These are phyloP conservation scores for Castanospermum australe DNA, from an alignment of 306 rosid genomes.

Conservation along the genomic window DNA sequence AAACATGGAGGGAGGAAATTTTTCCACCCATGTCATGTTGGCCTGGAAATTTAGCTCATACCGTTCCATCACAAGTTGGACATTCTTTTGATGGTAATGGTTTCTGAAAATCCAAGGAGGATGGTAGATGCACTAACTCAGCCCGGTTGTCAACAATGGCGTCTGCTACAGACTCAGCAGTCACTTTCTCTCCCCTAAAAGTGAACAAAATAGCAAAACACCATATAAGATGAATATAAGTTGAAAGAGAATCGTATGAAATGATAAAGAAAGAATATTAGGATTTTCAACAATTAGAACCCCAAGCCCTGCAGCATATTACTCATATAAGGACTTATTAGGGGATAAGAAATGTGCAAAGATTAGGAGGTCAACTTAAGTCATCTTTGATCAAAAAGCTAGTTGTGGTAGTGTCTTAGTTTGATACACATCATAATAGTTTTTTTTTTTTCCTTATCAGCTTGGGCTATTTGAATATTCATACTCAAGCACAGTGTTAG, in stretches of 20 bases:
- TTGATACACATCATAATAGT: no score
- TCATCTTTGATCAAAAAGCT: no score
- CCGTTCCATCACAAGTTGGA: conserved; percentile 94
- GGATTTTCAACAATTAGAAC: no score
- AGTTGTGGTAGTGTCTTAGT: no score
- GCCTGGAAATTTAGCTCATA: conserved; percentile 39
- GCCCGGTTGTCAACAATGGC: conserved; percentile 84
- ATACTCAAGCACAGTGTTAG: no score
- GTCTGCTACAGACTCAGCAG: conserved; percentile 82
- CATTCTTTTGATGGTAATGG: conserved; percentile 92
- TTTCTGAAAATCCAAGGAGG: conserved; percentile 57
- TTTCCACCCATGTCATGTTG: background rate
- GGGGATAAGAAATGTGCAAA: no score
- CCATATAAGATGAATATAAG: conserved; percentile 13
- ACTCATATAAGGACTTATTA: no score
- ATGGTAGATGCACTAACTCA: conserved; percentile 88
- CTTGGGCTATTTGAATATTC: no score
- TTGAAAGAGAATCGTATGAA: background rate
- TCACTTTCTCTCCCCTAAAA: conserved; percentile 88
- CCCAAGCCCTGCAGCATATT: no score
- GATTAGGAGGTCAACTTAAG: no score
- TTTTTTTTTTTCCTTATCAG: no score
- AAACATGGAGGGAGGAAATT: background rate
- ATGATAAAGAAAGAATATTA: background rate
- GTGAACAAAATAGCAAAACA: conserved; percentile 29